A percentile compares a stretch with the other conserved stretches of the same genome.
Conservation (phyloP, 306 rosid genomes). For the Fagus crenata region DNA sequence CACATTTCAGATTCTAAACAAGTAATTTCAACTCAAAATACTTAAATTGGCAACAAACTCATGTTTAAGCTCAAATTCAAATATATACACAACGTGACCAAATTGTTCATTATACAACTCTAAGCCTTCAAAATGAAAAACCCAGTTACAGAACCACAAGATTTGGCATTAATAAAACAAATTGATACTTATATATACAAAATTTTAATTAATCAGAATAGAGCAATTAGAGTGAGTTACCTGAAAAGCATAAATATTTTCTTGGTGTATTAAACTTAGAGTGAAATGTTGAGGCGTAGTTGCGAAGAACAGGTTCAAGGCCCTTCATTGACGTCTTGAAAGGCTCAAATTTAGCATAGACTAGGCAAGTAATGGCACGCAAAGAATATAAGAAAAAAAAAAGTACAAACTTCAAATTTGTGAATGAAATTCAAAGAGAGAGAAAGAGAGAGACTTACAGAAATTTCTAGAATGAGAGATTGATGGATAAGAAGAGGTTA, state of each 20-base stretch:
- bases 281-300: slow-evolving; percentile 33
- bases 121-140: not conserved
- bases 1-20: not conserved
- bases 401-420: not conserved
- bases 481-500: slow-evolving; percentile 23
- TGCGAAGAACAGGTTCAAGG: slow-evolving; percentile 26
- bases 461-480: slow-evolving; percentile 26
- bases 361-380: slow-evolving; percentile 27
- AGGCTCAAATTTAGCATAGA: slow-evolving; percentile 31
- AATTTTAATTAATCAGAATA: too few relatives aligned
- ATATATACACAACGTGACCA: too few relatives aligned
- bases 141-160: not conserved
- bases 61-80: not conserved
- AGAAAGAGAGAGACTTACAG: slow-evolving; percentile 24
- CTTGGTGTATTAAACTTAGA: slow-evolving; percentile 11
- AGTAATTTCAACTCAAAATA: not conserved
- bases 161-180: not conserved
- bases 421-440: not conserved
- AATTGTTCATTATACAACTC: not conserved
- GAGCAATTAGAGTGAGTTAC: slow-evolving; percentile 18
- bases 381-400: not conserved
- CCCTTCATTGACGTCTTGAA: slow-evolving; percentile 25
- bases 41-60: not conserved
- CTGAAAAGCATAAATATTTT: slow-evolving; percentile 36
- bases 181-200: not conserved